A percentile compares a stretch with the other conserved stretches of the same genome.
Evolutionary conservation across 2,329 filamentous ascomycete genomes (phyloP).

Genomic region (Phialemoniopsis sp.): DNA sequence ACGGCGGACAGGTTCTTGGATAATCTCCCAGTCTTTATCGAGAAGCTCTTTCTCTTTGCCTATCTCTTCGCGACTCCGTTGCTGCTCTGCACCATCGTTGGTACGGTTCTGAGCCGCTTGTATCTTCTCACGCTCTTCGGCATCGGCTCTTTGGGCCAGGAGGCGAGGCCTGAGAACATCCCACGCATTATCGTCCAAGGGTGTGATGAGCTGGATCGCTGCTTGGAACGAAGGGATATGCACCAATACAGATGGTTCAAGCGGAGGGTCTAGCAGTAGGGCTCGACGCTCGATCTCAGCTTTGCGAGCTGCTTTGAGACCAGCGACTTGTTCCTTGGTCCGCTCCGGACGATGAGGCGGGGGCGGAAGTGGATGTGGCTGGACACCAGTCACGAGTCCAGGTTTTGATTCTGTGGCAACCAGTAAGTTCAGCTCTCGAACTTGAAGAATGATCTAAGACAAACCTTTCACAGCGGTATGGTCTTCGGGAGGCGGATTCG

Average conservation of each 20-base stretch:
- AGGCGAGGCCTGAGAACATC: constrained; percentile 63
- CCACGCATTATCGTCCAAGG: constrained; percentile 68
- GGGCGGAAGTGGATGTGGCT: constrained; percentile 10
- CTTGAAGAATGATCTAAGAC: no score
- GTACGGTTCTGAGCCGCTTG: constrained; percentile 21
- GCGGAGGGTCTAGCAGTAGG: constrained; percentile 59
- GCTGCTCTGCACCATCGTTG: constrained; percentile 7
- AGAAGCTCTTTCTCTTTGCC: constrained; percentile 53
- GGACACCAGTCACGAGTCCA: constrained; percentile 1
- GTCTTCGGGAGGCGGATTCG: no score
- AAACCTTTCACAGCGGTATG: no score
- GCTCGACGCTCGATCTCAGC: constrained; percentile 71
- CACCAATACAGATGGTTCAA: constrained; percentile 56
- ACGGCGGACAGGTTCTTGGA: constrained; percentile 63
- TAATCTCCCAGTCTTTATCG: constrained; percentile 67
- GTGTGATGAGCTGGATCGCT: constrained; percentile 64
- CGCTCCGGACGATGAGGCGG: constrained; percentile 33
- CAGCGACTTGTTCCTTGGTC: constrained; percentile 58
- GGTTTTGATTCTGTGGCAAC: no score
- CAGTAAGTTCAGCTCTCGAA: no score
- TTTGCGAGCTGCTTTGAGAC: constrained; percentile 59
- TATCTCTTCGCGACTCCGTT: constrained; percentile 13
- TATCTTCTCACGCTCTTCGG: constrained; percentile 52
- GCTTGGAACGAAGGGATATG: constrained; percentile 73
- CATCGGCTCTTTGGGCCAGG: constrained; percentile 59